Percentiles rank a stretch among this genome's conserved stretches.
These are phyloP conservation scores for Hanseniaspora valbyensis DNA, from an alignment of 805 yeast species.

Conservation along the genomic window DNA sequence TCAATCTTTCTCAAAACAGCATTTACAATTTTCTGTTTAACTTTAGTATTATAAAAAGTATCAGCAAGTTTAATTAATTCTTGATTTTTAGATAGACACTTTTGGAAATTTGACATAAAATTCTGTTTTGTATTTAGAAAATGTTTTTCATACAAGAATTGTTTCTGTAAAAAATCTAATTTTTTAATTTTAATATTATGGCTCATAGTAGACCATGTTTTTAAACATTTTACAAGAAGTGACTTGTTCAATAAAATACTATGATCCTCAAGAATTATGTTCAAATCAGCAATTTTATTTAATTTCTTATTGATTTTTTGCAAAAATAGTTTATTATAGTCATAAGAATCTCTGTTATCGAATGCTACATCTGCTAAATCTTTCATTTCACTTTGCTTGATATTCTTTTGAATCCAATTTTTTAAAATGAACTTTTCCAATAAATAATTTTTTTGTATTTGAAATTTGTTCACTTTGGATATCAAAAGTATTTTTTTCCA, in stretches of 20 bases:
- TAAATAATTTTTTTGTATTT: not conserved
- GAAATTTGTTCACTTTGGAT: not conserved
- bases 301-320: not conserved
- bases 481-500: not conserved
- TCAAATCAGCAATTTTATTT: not conserved
- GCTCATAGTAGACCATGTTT: not conserved
- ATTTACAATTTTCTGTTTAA: not conserved
- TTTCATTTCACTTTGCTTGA: not conserved
- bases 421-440: not conserved
- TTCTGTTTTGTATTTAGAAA: not conserved
- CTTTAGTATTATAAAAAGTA: not conserved
- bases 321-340: not conserved
- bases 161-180: not conserved
- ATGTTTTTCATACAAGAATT: not conserved
- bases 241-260: not conserved
- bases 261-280: not conserved
- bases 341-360: not conserved
- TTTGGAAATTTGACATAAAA: not conserved
- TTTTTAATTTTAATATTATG: not conserved
- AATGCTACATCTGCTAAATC: not conserved
- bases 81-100: not conserved
- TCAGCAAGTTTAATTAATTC: not conserved
- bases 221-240: not conserved
- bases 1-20: not conserved
- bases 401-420: not conserved